Evolutionary conservation across 2,329 filamentous ascomycete species (phyloP), one percentile per base, ranked within the genome.

Genomic region (Periconia macrospinosa): DNA sequence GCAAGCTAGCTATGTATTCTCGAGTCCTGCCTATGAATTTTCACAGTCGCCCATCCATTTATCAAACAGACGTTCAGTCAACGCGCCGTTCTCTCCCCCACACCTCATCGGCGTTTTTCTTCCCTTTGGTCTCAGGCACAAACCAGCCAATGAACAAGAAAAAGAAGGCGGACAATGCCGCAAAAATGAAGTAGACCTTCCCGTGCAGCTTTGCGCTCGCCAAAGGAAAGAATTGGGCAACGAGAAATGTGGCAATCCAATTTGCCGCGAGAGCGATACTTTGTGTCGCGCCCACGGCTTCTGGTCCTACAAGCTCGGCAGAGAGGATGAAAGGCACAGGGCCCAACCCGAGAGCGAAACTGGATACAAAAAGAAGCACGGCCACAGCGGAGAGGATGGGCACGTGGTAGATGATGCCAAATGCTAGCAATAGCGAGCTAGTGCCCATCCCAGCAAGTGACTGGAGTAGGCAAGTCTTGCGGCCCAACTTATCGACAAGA

Each of bases 271-370:
- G 76, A 0, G 88, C 90, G 83, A 92, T 95, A 53, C 89, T 92
- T 73, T 99, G 94, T 0, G 91, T 89, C 0, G 93, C 91, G 1
- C 93, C 92, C 0, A 97, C 92, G 0, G 93, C 94, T 70, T 96
- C 91, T 13, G 91, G 87, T 0, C 87, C 89, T 1, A 97, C 94
- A 2, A 97, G 83, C 74, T 97, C 94, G 1, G 90, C 92, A 0
- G 92, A 88, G 45, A 99, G 82, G 61, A 97, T 95, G 73, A 97
- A 99, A 0, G 94, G 94, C 0, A 99, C 91, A 0, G 94, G 94
- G 0, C 94, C 94, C 0, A 99, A 82, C 0, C 94, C 94, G 14
- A 96, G 83, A 0, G 90, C 94, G 63, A 97, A 99, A 67, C 89
- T 91, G 5, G 85, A 88, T 2, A 97, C 94, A 66, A 97, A 99